A percentile compares a stretch with the other conserved stretches of the same genome.
Conservation (phyloP, 2,329 filamentous ascomycete species). For the Fusarium protoensiforme region DNA sequence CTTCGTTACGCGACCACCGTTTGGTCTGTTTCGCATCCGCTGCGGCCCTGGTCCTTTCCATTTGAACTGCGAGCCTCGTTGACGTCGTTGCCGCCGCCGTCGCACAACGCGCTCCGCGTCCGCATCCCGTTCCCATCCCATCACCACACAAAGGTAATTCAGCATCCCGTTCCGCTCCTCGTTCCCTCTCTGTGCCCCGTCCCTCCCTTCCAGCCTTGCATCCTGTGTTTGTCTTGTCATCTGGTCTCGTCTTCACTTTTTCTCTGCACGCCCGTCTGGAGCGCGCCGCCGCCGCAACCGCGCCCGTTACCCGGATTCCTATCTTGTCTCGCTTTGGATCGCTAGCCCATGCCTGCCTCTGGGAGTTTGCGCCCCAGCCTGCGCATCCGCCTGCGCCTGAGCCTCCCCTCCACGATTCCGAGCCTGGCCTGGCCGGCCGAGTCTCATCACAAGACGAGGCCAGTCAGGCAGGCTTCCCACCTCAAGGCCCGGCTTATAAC, state of each 20-base stretch:
- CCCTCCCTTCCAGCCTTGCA: conserved; percentile 22
- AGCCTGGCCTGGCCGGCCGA: conserved; percentile 35
- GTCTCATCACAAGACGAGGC: conserved; percentile 30
- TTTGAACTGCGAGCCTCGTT: conserved; percentile 22
- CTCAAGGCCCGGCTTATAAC: conserved; percentile 38
- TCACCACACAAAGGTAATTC: conserved; percentile 44
- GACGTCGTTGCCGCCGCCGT: conserved; percentile 35
- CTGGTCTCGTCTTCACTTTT: conserved; percentile 10
- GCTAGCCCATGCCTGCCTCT: conserved; percentile 13
- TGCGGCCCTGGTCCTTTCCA: not conserved
- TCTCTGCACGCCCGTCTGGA: conserved; percentile 16
- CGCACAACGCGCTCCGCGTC: conserved; percentile 44
- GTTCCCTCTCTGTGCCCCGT: conserved; percentile 2
- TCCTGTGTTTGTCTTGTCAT: conserved; percentile 20
- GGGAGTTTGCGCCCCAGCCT: conserved; percentile 30
- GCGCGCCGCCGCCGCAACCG: conserved; percentile 3
- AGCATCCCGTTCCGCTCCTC: conserved; percentile 18
- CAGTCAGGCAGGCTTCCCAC: conserved; percentile 32
- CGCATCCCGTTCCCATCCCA: conserved; percentile 30
- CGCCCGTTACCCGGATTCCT: conserved; percentile 28
- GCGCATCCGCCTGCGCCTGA: conserved; percentile 14
- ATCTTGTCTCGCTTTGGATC: conserved; percentile 32
- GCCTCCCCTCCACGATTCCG: conserved; percentile 17
- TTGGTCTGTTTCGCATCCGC: conserved; percentile 22
- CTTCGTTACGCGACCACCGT: conserved; percentile 35